A percentile compares a stretch with the other conserved stretches of the same genome.
phyloP scores from a whole-genome alignment of 2,329 filamentous ascomycete species.

The Furcasterigmium furcatum region DNA sequence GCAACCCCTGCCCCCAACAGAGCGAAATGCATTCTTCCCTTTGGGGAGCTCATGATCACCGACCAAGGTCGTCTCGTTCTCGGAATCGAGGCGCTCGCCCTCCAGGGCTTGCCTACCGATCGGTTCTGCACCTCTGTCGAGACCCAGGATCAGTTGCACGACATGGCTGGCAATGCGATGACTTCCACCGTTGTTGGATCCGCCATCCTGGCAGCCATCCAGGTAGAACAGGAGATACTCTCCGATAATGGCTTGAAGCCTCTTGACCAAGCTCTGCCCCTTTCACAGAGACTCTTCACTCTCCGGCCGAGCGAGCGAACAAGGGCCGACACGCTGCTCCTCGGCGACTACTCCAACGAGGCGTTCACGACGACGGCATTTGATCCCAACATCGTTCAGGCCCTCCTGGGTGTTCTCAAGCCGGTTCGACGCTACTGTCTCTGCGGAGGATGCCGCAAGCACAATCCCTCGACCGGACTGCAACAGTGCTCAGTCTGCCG shows the following conservation, averaged over 20 bases:
- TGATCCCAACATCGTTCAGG: neutral
- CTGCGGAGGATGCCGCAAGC: conserved; percentile 26
- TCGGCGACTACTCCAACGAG: neutral
- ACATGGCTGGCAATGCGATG: conserved; percentile 81
- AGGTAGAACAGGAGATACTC: conserved; percentile 8
- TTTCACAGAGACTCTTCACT: neutral
- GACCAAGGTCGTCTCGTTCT: conserved; percentile 57
- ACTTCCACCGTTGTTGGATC: conserved; percentile 67
- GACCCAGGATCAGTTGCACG: conserved; percentile 57
- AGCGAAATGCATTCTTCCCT: conserved; percentile 65
- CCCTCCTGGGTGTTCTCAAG: conserved; percentile 10
- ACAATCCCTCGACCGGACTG: conserved; percentile 19
- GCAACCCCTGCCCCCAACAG: conserved; percentile 52
- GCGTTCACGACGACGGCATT: neutral
- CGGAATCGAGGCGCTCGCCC: conserved; percentile 57
- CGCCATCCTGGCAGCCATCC: conserved; percentile 55
- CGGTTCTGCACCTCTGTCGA: conserved; percentile 63
- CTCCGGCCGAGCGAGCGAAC: neutral
- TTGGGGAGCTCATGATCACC: conserved; percentile 58
- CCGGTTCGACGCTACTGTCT: conserved; percentile 27
- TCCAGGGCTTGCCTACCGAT: conserved; percentile 68
- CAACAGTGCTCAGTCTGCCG: conserved; percentile 26
- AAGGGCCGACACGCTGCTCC: neutral
- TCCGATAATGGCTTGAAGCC: neutral
- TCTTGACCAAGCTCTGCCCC: conserved; percentile 3